These are phyloP conservation scores for Marchantia polymorpha DNA, from an alignment of 225 moss, liverwort and hornwort genomes.

Conservation along the genomic window DNA sequence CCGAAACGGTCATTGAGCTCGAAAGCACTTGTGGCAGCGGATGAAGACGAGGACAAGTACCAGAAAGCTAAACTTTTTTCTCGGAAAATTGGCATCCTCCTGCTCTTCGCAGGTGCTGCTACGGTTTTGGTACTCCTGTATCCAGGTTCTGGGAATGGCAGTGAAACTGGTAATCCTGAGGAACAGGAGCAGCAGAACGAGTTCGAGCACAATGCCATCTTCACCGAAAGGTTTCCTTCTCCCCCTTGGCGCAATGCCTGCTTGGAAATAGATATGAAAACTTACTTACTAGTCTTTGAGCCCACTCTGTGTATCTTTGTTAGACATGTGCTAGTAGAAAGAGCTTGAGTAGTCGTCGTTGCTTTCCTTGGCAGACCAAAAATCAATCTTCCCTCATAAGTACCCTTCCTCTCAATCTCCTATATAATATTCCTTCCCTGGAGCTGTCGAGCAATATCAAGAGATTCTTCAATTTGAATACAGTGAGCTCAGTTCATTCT, in stretches of 20 bases:
- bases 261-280: too few relatives aligned
- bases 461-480: too few relatives aligned
- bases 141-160: constrained; percentile 1
- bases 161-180: too few relatives aligned
- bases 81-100: constrained; percentile 28
- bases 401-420: too few relatives aligned
- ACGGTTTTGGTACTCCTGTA: constrained; percentile 23
- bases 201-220: not conserved
- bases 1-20: not conserved
- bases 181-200: not conserved
- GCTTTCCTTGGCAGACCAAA: too few relatives aligned
- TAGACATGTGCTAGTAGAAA: too few relatives aligned
- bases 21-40: not conserved
- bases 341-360: not conserved
- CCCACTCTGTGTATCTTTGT: not conserved
- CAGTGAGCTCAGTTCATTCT: too few relatives aligned
- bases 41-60: constrained; percentile 39
- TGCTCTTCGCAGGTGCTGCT: constrained; percentile 25
- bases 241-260: not conserved
- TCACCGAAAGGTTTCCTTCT: constrained; percentile 3
- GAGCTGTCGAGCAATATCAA: too few relatives aligned
- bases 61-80: constrained; percentile 28
- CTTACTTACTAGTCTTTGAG: not conserved
- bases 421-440: too few relatives aligned
- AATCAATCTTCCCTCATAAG: too few relatives aligned